Percentiles rank a stretch among this genome's conserved stretches.
Evolutionary conservation across 768 basidiomycete genomes (phyloP).

Genomic region (Phanerochaete carnosa): DNA sequence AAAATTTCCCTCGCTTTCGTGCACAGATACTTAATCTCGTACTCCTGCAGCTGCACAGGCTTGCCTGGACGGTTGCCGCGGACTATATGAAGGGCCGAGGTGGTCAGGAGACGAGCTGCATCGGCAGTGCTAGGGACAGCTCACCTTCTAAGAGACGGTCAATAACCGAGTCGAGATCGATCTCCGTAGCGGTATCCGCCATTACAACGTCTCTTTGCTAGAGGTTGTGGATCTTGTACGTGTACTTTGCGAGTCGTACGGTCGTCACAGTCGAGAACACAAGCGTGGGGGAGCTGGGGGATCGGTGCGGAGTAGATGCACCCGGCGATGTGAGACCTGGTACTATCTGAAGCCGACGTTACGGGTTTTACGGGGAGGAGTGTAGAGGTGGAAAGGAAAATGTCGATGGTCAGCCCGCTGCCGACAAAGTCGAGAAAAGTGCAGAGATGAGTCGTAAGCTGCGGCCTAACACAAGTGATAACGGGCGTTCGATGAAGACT

Average conservation of each 20-base stretch:
- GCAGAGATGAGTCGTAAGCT: slow-evolving; percentile 43
- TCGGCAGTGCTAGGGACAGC: slow-evolving; percentile 26
- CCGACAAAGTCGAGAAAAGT: slow-evolving; percentile 25
- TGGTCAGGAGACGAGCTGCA: slow-evolving; percentile 7
- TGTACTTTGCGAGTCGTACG: slow-evolving; percentile 19
- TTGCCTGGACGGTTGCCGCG: slow-evolving; percentile 98
- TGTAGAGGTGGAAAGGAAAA: slow-evolving; percentile 7
- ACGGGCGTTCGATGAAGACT: slow-evolving; percentile 27
- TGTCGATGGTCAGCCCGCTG: slow-evolving; percentile 29
- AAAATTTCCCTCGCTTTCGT: slow-evolving; percentile 99
- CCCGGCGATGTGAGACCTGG: slow-evolving; percentile 11
- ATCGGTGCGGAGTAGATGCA: slow-evolving; percentile 7
- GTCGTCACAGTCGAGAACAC: slow-evolving; percentile 8
- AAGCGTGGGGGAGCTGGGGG: slow-evolving; percentile 8
- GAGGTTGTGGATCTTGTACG: slow-evolving; percentile 20
- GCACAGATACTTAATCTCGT: slow-evolving; percentile 99
- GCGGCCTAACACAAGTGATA: slow-evolving; percentile 35
- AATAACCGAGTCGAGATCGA: slow-evolving; percentile 99
- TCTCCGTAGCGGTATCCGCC: slow-evolving; percentile 84
- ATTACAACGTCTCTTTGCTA: slow-evolving; percentile 33
- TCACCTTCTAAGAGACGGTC: slow-evolving; percentile 96
- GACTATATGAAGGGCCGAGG: slow-evolving; percentile 47
- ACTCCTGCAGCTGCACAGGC: slow-evolving; percentile 96
- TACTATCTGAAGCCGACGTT: slow-evolving; percentile 4
- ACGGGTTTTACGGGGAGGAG: slow-evolving; percentile 8